These are phyloP conservation scores for Botrytis galanthina DNA, from an alignment of 2,329 filamentous ascomycete genomes.

Conservation along the genomic window DNA sequence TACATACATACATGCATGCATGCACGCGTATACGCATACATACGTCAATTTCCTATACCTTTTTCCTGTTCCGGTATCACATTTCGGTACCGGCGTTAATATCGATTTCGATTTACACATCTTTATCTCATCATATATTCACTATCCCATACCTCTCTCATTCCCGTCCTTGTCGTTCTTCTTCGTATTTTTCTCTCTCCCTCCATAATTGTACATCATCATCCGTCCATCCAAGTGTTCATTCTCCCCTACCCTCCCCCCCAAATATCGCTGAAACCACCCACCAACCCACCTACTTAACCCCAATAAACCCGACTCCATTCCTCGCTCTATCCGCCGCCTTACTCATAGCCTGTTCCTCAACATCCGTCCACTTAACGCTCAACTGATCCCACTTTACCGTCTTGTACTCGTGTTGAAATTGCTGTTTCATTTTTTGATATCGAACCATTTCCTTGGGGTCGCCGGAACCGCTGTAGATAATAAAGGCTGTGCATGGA, in stretches of 20 bases:
- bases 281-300: conserved; percentile 52
- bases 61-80: not conserved
- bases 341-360: conserved; percentile 60
- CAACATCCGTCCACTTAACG: conserved; percentile 65
- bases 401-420: conserved; percentile 63
- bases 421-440: conserved; percentile 58
- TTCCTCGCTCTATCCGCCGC: conserved; percentile 57
- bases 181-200: not conserved
- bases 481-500: conserved; percentile 62
- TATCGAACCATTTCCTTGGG: conserved; percentile 64
- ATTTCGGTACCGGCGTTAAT: not conserved
- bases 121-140: too few species aligned
- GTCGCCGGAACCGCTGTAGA: conserved; percentile 66
- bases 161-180: not conserved
- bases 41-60: not conserved
- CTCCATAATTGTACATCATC: not conserved
- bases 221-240: not conserved
- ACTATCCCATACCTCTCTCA: not conserved
- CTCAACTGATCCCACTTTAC: conserved; percentile 65
- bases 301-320: conserved; percentile 62
- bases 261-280: not conserved
- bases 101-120: not conserved
- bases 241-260: not conserved
- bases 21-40: too few species aligned
- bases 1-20: not conserved